Evolutionary conservation across 23 red algal species (phyloP), one percentile per base, ranked within the genome.

Genomic region (Gracilariopsis chorda): DNA sequence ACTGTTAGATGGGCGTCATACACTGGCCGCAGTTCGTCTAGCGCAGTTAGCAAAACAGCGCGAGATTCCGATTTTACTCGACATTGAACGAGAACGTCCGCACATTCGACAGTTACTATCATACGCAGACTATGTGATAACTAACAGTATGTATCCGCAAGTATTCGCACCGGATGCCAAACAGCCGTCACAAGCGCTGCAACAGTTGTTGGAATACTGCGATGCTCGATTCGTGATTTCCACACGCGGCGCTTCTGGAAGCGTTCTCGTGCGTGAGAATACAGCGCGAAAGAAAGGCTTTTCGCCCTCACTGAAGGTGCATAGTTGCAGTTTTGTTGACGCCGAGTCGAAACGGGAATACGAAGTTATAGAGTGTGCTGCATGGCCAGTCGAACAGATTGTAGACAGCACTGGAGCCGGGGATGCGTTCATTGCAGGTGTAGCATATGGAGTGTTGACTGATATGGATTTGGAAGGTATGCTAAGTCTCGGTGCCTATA

Each of bases 361-460:
- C 40, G 91, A 86, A 32, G 48, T 93, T 2, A 48, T 98, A 2
- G 48, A 82, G 25, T 99, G 97, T 41, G 84, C 93, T 21, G 88
- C 88, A 14, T 95, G 92, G 96, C 92, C 92, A 14, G 82, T 77
- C 12, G 32, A 70, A 7, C 24, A 24, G 27, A 67, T 99, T 35
- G 93, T 99, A 19, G 97, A 99, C 36, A 91, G 93, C 7, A 99
- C 97, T 8, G 97, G 97, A 33, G 97, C 97, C n/a, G 97, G 97
- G 17, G 97, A 99, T 61, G 92, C 97, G 0, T 99, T 92, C 41
- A 94, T 99, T 47, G 97, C 52, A 33, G 97, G 93, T 13, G 79
- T 95, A 2, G 81, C 80, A 33, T 96, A 92, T 52, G 88, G 85
- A 1, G 40, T 99, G 17, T 32, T 94, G 3, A 57, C 93, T 1